phyloP scores from a whole-genome alignment of 768 basidiomycete genomes.

The Tricholoma sp. region DNA sequence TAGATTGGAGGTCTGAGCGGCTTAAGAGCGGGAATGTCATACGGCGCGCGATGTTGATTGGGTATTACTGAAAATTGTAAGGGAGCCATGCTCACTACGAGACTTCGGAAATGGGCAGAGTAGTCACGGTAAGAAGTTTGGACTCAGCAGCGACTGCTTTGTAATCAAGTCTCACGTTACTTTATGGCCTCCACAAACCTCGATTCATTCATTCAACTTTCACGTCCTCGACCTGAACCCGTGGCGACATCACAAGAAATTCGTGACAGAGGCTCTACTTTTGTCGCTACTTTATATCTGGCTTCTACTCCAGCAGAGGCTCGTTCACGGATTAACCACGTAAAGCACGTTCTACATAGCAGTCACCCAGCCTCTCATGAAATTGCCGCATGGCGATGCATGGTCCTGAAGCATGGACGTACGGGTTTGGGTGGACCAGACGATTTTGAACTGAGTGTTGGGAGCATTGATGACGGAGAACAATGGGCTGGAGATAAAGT shows the following conservation, averaged over 20 bases:
- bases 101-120: neutral
- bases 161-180: neutral
- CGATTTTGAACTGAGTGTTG: slow-evolving; percentile 66
- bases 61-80: slow-evolving; percentile 1
- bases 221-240: slow-evolving; percentile 39
- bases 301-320: slow-evolving; percentile 52
- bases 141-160: neutral
- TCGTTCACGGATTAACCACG: slow-evolving; percentile 40
- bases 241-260: slow-evolving; percentile 67
- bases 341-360: slow-evolving; percentile 54
- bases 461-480: slow-evolving; percentile 75
- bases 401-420: slow-evolving; percentile 60
- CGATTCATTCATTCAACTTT: slow-evolving; percentile 48
- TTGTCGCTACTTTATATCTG: slow-evolving; percentile 58
- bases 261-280: slow-evolving; percentile 68
- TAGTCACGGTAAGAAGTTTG: too few species aligned
- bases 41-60: neutral
- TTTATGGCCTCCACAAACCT: slow-evolving; percentile 21
- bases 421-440: slow-evolving; percentile 68
- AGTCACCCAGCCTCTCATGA: slow-evolving; percentile 61
- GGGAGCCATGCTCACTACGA: neutral
- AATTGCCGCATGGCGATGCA: slow-evolving; percentile 76
- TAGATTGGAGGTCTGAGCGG: slow-evolving; percentile 44
- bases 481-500: slow-evolving; percentile 62
- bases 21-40: slow-evolving; percentile 13